Evolutionary conservation across 2,329 filamentous ascomycete genomes (phyloP).

Genomic region (Magnaporthiopsis incrustans): DNA sequence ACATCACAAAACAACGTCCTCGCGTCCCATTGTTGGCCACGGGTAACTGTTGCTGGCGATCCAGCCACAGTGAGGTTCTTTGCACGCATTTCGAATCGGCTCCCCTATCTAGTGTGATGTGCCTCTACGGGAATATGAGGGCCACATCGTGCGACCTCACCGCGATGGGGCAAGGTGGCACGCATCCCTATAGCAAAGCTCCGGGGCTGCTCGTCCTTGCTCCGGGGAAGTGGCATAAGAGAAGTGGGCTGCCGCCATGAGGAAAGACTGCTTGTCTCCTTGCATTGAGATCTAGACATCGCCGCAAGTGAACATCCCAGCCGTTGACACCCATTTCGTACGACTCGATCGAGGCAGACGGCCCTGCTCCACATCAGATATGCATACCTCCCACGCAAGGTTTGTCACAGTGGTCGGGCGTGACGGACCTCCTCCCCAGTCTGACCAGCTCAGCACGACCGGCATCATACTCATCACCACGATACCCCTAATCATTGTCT

Average conservation of each 20-base stretch:
- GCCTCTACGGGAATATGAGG: not conserved
- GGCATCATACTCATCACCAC: not conserved
- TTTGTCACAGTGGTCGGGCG: not conserved
- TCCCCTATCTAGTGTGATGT: not conserved
- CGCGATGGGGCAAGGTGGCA: not conserved
- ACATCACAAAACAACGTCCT: not conserved
- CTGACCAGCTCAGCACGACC: not conserved
- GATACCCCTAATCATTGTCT: not conserved
- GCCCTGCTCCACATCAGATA: not conserved
- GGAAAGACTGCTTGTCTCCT: too few species aligned
- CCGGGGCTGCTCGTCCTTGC: not conserved
- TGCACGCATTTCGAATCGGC: not conserved
- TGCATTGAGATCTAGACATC: not conserved
- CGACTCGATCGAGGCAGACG: not conserved
- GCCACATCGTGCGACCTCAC: not conserved
- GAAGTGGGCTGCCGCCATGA: not conserved
- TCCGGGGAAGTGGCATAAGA: not conserved
- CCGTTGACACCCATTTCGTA: not conserved
- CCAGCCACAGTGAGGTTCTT: not conserved
- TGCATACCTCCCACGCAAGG: not conserved
- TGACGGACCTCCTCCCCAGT: not conserved
- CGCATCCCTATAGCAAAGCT: not conserved
- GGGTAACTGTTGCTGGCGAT: not conserved
- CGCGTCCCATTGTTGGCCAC: too few species aligned
- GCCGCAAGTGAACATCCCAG: not conserved